Evolutionary conservation across 331 rosid genomes (phyloP).

Genomic region (Acacia pycnantha): DNA sequence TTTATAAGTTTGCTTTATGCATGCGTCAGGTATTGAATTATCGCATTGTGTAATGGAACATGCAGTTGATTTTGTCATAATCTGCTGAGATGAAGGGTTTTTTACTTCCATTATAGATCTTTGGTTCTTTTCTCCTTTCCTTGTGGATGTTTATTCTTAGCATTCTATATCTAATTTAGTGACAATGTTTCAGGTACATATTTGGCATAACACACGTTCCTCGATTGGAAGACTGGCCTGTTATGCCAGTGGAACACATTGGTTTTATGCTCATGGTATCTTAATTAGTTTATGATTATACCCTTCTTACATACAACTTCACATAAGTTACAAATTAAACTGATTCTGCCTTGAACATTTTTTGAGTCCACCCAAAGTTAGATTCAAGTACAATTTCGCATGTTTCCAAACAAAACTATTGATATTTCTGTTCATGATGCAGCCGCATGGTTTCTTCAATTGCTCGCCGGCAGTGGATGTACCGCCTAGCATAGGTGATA

Average conservation of each 20-base stretch:
- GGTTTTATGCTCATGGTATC: conserved; percentile 88
- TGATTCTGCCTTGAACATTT: background rate
- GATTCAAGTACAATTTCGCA: background rate
- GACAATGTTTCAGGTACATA: conserved; percentile 63
- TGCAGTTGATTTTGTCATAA: background rate
- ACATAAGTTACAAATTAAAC: background rate
- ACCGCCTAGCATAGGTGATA: conserved; percentile 78
- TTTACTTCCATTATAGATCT: background rate
- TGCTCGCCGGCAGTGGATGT: conserved; percentile 91
- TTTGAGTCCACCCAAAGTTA: background rate
- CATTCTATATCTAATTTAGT: conserved; percentile 6
- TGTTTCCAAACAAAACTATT: background rate
- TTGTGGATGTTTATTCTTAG: background rate
- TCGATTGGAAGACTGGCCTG: conserved; percentile 95
- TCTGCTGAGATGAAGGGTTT: background rate
- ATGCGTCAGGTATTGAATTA: background rate
- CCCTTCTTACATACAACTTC: background rate
- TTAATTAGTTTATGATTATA: conserved; percentile 9
- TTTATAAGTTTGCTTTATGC: background rate
- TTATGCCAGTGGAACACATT: conserved; percentile 94
- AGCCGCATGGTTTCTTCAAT: conserved; percentile 98
- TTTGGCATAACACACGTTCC: conserved; percentile 93
- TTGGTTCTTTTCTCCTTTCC: background rate
- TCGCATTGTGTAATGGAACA: background rate
- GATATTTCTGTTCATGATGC: conserved; percentile 39